Percentiles rank a stretch among this genome's conserved stretches.
Evolutionary conservation across 352 stramenopile genomes (phyloP).

Genomic region (Phytophthora foliorum): DNA sequence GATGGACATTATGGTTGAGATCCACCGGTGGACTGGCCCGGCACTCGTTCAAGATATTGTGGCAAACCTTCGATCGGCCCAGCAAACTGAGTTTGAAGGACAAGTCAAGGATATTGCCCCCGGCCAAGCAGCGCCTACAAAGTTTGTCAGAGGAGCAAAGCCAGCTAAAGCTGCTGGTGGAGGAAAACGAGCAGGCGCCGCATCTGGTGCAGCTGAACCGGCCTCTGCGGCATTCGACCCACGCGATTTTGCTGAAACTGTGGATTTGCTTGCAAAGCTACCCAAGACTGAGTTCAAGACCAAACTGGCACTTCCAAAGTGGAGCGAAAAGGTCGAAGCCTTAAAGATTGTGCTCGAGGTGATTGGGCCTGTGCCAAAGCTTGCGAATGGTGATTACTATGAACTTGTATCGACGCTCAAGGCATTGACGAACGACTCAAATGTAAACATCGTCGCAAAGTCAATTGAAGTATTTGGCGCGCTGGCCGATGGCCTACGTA

Average conservation of each 20-base stretch:
- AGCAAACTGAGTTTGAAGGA: constrained; percentile 86
- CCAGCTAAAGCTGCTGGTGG: constrained; percentile 26
- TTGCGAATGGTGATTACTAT: constrained; percentile 89
- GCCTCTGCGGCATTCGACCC: constrained; percentile 66
- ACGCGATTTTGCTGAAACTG: constrained; percentile 86
- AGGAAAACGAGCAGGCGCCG: constrained; percentile 19
- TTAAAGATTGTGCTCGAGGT: constrained; percentile 89
- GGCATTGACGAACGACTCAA: constrained; percentile 81
- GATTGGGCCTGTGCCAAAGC: constrained; percentile 85
- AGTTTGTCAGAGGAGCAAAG: constrained; percentile 76
- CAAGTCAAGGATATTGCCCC: constrained; percentile 78
- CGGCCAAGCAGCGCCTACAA: constrained; percentile 75
- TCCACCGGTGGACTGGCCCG: constrained; percentile 85
- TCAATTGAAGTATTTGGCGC: constrained; percentile 86
- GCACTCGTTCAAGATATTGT: constrained; percentile 85
- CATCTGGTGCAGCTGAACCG: constrained; percentile 10
- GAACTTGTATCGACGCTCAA: constrained; percentile 89
- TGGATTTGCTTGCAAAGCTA: constrained; percentile 86
- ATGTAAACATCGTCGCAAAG: constrained; percentile 91
- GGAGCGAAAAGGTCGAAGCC: constrained; percentile 89
- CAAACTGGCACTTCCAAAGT: constrained; percentile 82
- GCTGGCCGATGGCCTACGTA: constrained; percentile 80
- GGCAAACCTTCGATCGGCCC: constrained; percentile 77
- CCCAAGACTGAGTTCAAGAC: constrained; percentile 83
- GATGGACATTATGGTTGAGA: constrained; percentile 83